Evolutionary conservation across 192 early-diverging fungal species (phyloP), one percentile per base, ranked within the genome.

Genomic region (Tieghemiomyces parasiticus): DNA sequence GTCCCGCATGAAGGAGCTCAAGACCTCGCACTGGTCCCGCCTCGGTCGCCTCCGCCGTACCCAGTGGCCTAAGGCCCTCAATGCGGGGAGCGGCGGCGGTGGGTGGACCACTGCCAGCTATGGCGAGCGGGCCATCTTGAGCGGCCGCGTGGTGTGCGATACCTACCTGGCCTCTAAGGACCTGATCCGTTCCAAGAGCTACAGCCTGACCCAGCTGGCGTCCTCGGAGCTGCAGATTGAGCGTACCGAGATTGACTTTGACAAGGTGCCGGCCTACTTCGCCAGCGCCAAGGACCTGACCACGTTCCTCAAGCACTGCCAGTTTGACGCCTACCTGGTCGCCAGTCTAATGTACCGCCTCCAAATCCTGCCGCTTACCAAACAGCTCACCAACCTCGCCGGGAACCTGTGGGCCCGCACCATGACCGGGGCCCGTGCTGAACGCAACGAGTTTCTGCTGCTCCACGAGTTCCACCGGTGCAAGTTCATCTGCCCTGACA

Each of bases 341-440:
- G 77, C 83, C 19, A 76, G 81, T 8, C 73, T 99, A n/a, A 89
- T 92, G 83, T 82, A 88, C 68, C 84, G 85, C 46, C 64, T 99
- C 32, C 92, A 99, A 61, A 73, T 89, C 1, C 66, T 99, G 19
- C 92, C 90, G 24, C 73, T 99, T 52, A 91, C 92, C 22, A 85
- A 82, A 68, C 93, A 97, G 66, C 68, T 99, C 60, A 97, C 97
- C 12, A 79, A 78, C 9, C 66, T 97, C 30, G 91, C 93, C 6
- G 97, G 97, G 12, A 99, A 99, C 70, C 61, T 95, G 42, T 97
- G 95, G 97, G 61, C 90, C 10, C 76, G 86, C 56, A 94, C 95
- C 0, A 75, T 99, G 68, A 79, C 78, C 52, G 91, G 91, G 30
- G 90, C 84, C 24, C 77, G 93, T 46, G 89, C 93, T 16, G 93